A percentile compares a stretch with the other conserved stretches of the same genome.
These are phyloP conservation scores for Penicillium maclennaniae DNA, from an alignment of 495 filamentous ascomycete genomes.

Conservation along the genomic window DNA sequence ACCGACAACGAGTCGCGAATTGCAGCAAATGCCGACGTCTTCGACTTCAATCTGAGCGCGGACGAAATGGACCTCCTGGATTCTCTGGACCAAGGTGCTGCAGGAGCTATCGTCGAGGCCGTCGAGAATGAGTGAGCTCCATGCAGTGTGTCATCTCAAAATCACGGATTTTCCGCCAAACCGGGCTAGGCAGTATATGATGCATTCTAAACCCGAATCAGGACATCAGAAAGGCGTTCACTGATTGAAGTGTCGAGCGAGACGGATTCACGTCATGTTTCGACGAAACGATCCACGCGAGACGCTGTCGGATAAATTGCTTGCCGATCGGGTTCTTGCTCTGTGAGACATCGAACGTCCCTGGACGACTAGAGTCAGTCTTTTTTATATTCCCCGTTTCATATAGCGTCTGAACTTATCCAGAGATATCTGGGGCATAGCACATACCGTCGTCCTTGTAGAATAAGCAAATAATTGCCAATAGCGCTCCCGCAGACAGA, in stretches of 20 bases:
- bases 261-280: constrained; percentile 75
- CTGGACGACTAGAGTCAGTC: constrained; percentile 24
- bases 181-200: neutral
- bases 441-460: constrained; percentile 52
- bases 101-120: constrained; percentile 51
- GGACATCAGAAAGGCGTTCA: constrained; percentile 84
- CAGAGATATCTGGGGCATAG: neutral
- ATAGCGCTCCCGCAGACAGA: constrained; percentile 58
- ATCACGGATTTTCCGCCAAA: neutral
- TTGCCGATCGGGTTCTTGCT: constrained; percentile 56
- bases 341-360: constrained; percentile 27
- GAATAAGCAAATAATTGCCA: constrained; percentile 61
- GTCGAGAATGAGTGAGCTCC: constrained; percentile 42
- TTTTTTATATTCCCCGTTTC: constrained; percentile 15
- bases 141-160: neutral
- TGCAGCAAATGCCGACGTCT: constrained; percentile 61
- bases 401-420: constrained; percentile 22
- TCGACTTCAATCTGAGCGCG: constrained; percentile 57
- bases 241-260: constrained; percentile 74
- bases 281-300: constrained; percentile 73
- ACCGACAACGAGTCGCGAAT: constrained; percentile 61
- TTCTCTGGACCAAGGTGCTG: constrained; percentile 58
- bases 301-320: constrained; percentile 65
- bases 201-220: constrained; percentile 12
- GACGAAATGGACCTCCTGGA: constrained; percentile 64